Evolutionary conservation across 495 filamentous ascomycete species (phyloP).

Genomic region (Podospora pseudopauciseta): DNA sequence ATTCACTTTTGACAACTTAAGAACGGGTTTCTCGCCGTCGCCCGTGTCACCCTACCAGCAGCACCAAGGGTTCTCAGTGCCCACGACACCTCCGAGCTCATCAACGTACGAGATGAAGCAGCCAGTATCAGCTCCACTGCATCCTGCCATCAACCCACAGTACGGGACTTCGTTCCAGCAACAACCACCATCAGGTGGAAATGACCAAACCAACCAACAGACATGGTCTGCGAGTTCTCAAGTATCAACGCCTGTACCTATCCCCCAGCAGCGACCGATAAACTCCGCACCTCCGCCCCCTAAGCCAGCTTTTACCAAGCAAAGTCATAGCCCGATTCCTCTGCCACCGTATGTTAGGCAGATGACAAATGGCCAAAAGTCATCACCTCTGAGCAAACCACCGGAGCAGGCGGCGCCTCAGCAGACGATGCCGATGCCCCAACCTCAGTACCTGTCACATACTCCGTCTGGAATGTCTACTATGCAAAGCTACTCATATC

Average conservation of each 20-base stretch:
- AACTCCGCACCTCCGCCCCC: constrained; percentile 3
- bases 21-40: not conserved
- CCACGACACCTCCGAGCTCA: constrained; percentile 10
- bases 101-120: constrained; percentile 17
- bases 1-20: not conserved
- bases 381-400: constrained; percentile 17
- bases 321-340: constrained; percentile 35
- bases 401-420: constrained; percentile 11
- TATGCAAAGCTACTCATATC: not conserved
- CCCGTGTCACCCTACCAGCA: constrained; percentile 13
- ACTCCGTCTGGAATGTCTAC: not conserved
- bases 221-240: not conserved
- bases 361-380: constrained; percentile 10
- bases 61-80: constrained; percentile 12
- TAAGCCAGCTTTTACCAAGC: constrained; percentile 22
- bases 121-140: constrained; percentile 28
- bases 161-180: constrained; percentile 37
- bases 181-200: not conserved
- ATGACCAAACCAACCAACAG: constrained; percentile 18
- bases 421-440: not conserved
- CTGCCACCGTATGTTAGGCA: constrained; percentile 31
- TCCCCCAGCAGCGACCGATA: not conserved
- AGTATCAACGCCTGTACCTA: constrained; percentile 6
- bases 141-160: constrained; percentile 47
- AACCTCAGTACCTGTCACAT: not conserved